Evolutionary conservation across 2,329 filamentous ascomycete genomes (phyloP).

Genomic region (Leptographium procerum): DNA sequence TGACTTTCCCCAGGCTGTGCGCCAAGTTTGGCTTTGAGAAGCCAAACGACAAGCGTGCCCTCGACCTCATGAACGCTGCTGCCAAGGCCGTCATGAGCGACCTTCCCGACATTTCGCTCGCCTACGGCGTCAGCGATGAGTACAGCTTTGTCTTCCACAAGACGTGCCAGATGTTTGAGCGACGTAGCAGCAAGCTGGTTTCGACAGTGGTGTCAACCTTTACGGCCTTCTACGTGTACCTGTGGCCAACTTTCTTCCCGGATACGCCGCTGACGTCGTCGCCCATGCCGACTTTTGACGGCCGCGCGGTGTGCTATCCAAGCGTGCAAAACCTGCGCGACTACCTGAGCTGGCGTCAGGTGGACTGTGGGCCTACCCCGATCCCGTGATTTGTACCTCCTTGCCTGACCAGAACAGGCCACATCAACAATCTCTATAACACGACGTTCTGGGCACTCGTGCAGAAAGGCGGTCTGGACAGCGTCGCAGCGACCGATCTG

Average conservation of each 20-base stretch:
- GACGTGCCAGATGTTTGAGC: slow-evolving; percentile 69
- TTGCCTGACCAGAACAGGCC: slow-evolving; percentile 41
- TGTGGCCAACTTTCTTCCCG: slow-evolving; percentile 69
- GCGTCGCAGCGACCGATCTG: slow-evolving; percentile 65
- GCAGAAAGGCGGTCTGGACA: slow-evolving; percentile 48
- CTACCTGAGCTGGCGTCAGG: slow-evolving; percentile 95
- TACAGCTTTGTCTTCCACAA: slow-evolving; percentile 90
- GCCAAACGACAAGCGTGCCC: slow-evolving; percentile 77
- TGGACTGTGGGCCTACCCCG: slow-evolving; percentile 62
- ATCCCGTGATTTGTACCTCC: too few species aligned
- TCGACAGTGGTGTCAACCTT: slow-evolving; percentile 89
- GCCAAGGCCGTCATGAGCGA: slow-evolving; percentile 77
- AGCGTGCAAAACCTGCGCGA: slow-evolving; percentile 72
- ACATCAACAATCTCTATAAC: slow-evolving; percentile 98
- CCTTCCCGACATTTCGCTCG: slow-evolving; percentile 73
- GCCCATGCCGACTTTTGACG: slow-evolving; percentile 82
- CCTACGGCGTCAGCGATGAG: slow-evolving; percentile 91
- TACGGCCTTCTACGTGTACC: slow-evolving; percentile 76
- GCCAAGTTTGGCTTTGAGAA: slow-evolving; percentile 77
- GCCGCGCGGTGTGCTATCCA: slow-evolving; percentile 82
- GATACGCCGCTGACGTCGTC: slow-evolving; percentile 58
- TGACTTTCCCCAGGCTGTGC: slow-evolving; percentile 49
- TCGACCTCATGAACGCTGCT: slow-evolving; percentile 90
- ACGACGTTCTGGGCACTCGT: slow-evolving; percentile 92
- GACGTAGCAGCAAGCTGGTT: slow-evolving; percentile 77